These are phyloP conservation scores for Acanthamoeba healyi DNA, from an alignment of 208 protist species.

Conservation along the genomic window DNA sequence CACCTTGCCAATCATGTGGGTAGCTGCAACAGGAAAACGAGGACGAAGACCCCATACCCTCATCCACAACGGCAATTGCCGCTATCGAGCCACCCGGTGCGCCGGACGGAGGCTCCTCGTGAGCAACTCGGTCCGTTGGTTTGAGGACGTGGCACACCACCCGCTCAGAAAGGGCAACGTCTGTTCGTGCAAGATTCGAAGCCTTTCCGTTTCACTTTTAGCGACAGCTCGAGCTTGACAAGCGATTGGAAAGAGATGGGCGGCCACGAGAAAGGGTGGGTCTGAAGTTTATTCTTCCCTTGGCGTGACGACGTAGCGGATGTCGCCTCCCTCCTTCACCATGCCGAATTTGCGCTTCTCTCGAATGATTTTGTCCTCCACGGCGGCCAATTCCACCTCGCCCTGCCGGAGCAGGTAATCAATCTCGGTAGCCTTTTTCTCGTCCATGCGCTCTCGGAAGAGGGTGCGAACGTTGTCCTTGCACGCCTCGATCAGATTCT, in stretches of 20 bases:
- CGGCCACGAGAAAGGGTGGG: neutral
- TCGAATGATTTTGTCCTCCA: constrained; percentile 22
- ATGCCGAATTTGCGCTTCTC: constrained; percentile 13
- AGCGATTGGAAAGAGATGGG: neutral
- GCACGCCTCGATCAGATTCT: neutral
- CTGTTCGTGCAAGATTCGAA: too few species aligned
- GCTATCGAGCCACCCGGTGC: neutral
- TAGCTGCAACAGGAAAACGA: neutral
- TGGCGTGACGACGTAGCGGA: constrained; percentile 4
- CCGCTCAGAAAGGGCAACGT: too few species aligned
- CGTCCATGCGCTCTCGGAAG: neutral
- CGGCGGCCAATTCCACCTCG: neutral
- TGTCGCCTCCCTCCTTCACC: constrained; percentile 15
- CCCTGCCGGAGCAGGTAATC: constrained; percentile 28
- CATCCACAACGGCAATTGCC: too few species aligned
- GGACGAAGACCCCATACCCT: neutral
- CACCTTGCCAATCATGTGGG: too few species aligned
- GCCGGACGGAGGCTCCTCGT: too few species aligned
- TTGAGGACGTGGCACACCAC: too few species aligned
- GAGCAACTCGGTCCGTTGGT: too few species aligned
- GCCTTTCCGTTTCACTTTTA: neutral
- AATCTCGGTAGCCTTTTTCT: neutral
- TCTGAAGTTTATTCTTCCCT: constrained; percentile 16
- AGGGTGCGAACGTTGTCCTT: neutral
- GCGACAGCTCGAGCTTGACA: neutral